Evolutionary conservation across 2,329 filamentous ascomycete species (phyloP).

Genomic region (Thermochaetoides dissita): DNA sequence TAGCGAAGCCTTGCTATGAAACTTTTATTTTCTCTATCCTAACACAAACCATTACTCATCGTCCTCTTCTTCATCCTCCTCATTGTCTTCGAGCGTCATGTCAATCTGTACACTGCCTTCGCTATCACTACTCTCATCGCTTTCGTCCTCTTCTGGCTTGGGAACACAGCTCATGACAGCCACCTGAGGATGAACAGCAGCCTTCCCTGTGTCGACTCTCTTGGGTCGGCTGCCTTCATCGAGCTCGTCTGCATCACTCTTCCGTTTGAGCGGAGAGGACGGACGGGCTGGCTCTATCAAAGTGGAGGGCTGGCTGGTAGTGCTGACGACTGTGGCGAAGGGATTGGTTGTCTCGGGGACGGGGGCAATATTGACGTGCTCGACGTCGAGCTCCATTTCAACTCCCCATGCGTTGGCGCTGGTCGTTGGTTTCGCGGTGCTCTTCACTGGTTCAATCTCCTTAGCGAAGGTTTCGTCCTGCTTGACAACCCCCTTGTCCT

Average conservation of each 20-base stretch:
- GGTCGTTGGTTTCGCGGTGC: not conserved
- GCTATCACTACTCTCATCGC: constrained; percentile 24
- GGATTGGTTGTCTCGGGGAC: not conserved
- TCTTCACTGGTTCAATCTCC: constrained; percentile 14
- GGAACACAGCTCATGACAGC: constrained; percentile 4
- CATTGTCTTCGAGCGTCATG: constrained; percentile 43
- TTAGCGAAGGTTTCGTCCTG: constrained; percentile 13
- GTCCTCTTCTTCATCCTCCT: constrained; percentile 27
- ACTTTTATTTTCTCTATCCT: no score
- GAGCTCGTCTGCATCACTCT: constrained; percentile 27
- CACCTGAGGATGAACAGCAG: constrained; percentile 1
- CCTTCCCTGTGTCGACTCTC: constrained; percentile 13
- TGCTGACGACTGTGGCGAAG: constrained; percentile 2
- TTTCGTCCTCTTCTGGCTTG: constrained; percentile 9
- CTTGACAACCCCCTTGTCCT: constrained; percentile 6
- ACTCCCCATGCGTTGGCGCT: constrained; percentile 1
- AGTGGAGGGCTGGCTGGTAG: not conserved
- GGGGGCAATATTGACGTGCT: not conserved
- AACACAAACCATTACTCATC: constrained; percentile 6
- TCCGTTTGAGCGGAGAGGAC: constrained; percentile 22
- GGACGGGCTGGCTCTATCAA: constrained; percentile 1
- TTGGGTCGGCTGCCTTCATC: constrained; percentile 14
- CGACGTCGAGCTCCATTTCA: constrained; percentile 4
- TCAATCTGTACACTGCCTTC: constrained; percentile 45
- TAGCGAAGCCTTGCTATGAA: no score